Conservation (phyloP, 1,284 basidiomycete species). For the Sphaerobolus stellatus region DNA sequence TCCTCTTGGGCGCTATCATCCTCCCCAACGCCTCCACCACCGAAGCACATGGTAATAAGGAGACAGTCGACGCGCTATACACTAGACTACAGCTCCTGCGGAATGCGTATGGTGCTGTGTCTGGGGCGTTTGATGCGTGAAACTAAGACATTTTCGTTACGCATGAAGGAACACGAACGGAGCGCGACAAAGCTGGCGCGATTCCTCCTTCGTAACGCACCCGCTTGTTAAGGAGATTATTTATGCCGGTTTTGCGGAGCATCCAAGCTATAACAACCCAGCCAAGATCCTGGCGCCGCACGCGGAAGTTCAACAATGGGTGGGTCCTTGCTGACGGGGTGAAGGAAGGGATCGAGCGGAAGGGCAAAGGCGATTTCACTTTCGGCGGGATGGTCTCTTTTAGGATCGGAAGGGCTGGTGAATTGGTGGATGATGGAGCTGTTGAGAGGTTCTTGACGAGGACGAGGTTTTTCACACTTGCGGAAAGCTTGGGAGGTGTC, state of each 20-base stretch:
- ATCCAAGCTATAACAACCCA: too few species aligned
- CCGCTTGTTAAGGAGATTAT: conserved; percentile 72
- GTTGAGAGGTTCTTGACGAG: conserved; percentile 71
- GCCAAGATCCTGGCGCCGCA: too few species aligned
- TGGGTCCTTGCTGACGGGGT: conserved; percentile 27
- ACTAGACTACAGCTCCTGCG: conserved; percentile 77
- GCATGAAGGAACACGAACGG: conserved; percentile 84
- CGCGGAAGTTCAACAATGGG: conserved; percentile 58
- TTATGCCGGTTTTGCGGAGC: conserved; percentile 78
- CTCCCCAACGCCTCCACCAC: conserved; percentile 38
- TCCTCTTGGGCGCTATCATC: conserved; percentile 83
- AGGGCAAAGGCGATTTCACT: conserved; percentile 58
- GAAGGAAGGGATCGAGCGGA: conserved; percentile 26
- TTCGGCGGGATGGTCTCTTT: conserved; percentile 87
- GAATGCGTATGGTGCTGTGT: conserved; percentile 87
- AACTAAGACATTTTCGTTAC: conserved; percentile 84
- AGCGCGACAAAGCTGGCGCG: conserved; percentile 81
- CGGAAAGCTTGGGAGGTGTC: conserved; percentile 89
- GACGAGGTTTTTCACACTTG: conserved; percentile 77
- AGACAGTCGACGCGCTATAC: background rate
- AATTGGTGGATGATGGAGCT: too few species aligned
- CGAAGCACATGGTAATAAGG: background rate
- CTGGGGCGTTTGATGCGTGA: conserved; percentile 88
- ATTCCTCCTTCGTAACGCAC: conserved; percentile 55
- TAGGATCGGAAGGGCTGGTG: too few species aligned